Evolutionary conservation across 2,329 filamentous ascomycete genomes (phyloP).

Genomic region (Botrytis sinoallii): DNA sequence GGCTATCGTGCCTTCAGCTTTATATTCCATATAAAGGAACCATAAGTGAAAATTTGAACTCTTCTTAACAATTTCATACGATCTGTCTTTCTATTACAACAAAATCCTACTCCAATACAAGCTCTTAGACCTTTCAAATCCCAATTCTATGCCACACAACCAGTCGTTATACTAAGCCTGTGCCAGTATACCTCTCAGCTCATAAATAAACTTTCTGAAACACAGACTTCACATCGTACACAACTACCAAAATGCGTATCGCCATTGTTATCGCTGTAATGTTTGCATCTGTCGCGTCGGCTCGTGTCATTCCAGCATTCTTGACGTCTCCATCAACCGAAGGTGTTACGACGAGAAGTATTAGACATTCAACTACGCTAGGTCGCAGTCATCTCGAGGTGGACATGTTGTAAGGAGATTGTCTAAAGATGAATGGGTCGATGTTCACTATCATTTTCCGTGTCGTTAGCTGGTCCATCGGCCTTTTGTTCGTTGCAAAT

Average conservation of each 20-base stretch:
- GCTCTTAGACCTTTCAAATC: neutral
- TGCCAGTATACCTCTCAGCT: neutral
- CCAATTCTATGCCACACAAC: neutral
- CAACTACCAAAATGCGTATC: constrained; percentile 19
- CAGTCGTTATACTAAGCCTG: neutral
- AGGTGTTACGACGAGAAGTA: neutral
- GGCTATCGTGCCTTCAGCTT: neutral
- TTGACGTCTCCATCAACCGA: neutral
- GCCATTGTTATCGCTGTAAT: constrained; percentile 15
- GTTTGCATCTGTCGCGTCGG: constrained; percentile 12
- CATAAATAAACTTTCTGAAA: too few species aligned
- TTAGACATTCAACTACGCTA: neutral
- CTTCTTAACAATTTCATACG: neutral
- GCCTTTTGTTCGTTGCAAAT: neutral
- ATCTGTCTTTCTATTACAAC: neutral
- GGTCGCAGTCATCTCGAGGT: neutral
- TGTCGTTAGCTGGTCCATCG: too few species aligned
- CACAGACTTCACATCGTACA: neutral
- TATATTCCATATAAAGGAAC: neutral
- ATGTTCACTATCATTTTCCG: too few species aligned
- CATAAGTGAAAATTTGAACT: neutral
- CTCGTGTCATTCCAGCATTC: constrained; percentile 24
- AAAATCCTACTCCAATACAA: neutral
- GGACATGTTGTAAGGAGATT: neutral
- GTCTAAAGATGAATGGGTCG: neutral